Conservation (phyloP, 495 filamentous ascomycete species). For the Cladorrhinum samala region DNA sequence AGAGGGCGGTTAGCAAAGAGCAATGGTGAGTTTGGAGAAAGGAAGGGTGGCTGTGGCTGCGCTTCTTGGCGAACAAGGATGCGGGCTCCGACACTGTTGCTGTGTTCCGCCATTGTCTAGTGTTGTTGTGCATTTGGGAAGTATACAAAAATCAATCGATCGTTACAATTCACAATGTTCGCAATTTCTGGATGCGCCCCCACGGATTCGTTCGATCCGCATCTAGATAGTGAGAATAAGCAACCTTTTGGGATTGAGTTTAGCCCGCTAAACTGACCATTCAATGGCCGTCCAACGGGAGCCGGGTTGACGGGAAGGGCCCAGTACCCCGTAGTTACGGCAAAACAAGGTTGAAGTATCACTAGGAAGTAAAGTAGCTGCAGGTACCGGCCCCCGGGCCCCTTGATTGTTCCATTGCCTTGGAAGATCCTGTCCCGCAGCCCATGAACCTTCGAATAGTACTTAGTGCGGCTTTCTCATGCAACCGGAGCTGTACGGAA, state of each 20-base stretch:
- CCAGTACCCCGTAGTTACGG: not conserved
- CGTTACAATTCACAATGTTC: conserved; percentile 1
- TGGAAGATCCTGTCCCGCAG: conserved; percentile 2
- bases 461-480: not conserved
- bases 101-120: not conserved
- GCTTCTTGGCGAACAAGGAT: conserved; percentile 6
- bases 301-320: no score
- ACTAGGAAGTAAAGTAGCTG: not conserved
- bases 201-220: conserved; percentile 11
- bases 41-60: conserved; percentile 4
- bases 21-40: not conserved
- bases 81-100: not conserved
- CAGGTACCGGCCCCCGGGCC: conserved; percentile 5
- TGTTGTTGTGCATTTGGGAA: not conserved
- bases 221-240: conserved; percentile 4
- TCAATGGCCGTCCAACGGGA: no score
- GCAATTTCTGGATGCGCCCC: conserved; percentile 2
- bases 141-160: no score
- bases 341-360: not conserved
- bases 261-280: not conserved
- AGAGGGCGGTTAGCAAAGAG: not conserved
- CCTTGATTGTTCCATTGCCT: not conserved
- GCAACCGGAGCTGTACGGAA: not conserved
- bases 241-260: not conserved
- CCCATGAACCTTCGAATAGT: conserved; percentile 4